These are phyloP conservation scores for Yamadazyma ubonensis DNA, from an alignment of 805 yeast genomes.

Conservation along the genomic window DNA sequence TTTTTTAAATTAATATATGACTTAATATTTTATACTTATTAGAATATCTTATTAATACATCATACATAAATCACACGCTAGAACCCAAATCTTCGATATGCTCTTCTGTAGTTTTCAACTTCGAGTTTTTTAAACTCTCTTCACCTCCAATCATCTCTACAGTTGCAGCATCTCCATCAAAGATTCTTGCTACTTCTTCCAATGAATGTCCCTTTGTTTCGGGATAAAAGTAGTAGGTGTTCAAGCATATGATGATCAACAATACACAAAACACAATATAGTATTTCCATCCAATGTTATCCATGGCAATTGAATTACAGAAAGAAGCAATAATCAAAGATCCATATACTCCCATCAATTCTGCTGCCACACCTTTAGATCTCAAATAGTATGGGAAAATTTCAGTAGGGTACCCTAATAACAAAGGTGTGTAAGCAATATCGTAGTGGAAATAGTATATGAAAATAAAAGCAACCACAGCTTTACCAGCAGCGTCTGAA, in stretches of 20 bases:
- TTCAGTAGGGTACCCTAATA: constrained; percentile 18
- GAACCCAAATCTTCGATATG: constrained; percentile 5
- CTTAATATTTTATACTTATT: not conserved
- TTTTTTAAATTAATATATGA: constrained; percentile 5
- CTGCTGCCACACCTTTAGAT: constrained; percentile 18
- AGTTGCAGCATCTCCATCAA: constrained; percentile 16
- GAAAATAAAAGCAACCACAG: constrained; percentile 18
- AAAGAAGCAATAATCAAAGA: constrained; percentile 17
- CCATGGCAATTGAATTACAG: constrained; percentile 20
- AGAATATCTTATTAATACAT: not conserved
- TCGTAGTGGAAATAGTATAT: constrained; percentile 18
- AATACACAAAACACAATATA: constrained; percentile 27
- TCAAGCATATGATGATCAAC: constrained; percentile 28
- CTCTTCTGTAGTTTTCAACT: not conserved
- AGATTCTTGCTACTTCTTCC: constrained; percentile 33
- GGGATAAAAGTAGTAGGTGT: constrained; percentile 24
- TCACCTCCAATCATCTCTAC: constrained; percentile 1
- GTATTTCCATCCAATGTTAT: constrained; percentile 20
- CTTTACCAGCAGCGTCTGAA: constrained; percentile 12
- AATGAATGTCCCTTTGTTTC: constrained; percentile 34
- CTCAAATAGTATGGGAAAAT: constrained; percentile 16
- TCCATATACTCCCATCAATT: constrained; percentile 23
- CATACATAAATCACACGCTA: not conserved
- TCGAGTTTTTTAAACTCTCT: not conserved
- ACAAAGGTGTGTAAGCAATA: constrained; percentile 17